Base-by-base conservation (phyloP, 2,329 filamentous ascomycete species). In the Talaromyces sp. region DNA sequence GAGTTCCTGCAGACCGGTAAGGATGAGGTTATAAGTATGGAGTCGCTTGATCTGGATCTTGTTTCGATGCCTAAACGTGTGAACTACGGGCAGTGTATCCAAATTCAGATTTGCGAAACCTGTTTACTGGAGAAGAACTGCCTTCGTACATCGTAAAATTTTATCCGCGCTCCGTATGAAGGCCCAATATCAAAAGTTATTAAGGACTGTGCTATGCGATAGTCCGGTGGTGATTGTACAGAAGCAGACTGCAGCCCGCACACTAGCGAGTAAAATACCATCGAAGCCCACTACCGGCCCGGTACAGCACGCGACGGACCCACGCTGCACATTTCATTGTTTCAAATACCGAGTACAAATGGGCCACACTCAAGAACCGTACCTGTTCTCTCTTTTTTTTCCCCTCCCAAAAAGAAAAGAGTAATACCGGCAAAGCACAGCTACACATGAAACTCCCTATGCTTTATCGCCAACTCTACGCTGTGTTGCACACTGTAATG, bases 281-380 rank as follows among this genome's bases (percentile, higher is more conserved):
- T 39, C 54, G 54, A 19, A 56, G 52, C 16, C 43, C 50, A 56
- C 50, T 33, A 33, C 31, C 27, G 27, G 52, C 54, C 33, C 33
- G 33, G 22, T 27, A 6, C 54, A 58, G 54, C 54, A 58, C 56
- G 56, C 56, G 56, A 58, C n/a, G 56, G 56, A 24, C 56, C 56
- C 56, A 58, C 56, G 16, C 33, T 16, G 52, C 19, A 56, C 33
- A 56, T 56, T 56, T 22, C 11, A 14, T 43, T 31, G 56, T 59
- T 59, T 59, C 56, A 45, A 59, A 59, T 59, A 39, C 56, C 56
- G 56, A 45, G 39, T 24, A 50, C 22, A 16, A 27, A 31, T 27
- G 8, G 27, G 47, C 45, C 45, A 50, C 45, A 24, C 3, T 19
- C 43, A 16, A 11, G 9, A 4, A 3, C 43, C 13, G 19, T 47